Percentiles rank a stretch among this genome's conserved stretches.
Conservation (phyloP, 2,329 filamentous ascomycete genomes). For the Aspergillus cejpii region DNA sequence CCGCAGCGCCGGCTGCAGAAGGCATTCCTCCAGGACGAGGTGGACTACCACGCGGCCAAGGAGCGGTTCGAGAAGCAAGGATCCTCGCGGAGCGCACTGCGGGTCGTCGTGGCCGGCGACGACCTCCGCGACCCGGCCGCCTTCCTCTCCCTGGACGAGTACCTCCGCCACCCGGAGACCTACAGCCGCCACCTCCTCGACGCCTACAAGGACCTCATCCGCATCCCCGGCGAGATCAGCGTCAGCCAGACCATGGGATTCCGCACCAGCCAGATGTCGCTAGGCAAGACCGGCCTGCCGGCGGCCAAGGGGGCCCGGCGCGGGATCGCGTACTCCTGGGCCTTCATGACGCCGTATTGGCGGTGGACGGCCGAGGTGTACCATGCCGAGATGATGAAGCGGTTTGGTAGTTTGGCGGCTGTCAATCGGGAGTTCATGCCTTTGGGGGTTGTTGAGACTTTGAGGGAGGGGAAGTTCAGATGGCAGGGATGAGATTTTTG, state of each 20-base stretch:
- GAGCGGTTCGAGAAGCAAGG: conserved; percentile 28
- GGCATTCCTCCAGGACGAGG: conserved; percentile 43
- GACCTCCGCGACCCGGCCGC: conserved; percentile 12
- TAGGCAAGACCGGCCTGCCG: conserved; percentile 7
- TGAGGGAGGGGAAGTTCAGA: conserved; percentile 37
- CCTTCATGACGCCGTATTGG: conserved; percentile 40
- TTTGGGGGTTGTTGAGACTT: conserved; percentile 39
- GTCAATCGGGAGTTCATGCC: conserved; percentile 40
- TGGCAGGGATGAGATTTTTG: conserved; percentile 34
- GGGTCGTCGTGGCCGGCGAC: not conserved
- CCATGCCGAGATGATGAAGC: conserved; percentile 35
- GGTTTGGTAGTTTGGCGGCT: conserved; percentile 37
- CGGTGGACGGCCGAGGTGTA: conserved; percentile 40
- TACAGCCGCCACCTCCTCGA: conserved; percentile 24
- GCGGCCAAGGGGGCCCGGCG: conserved; percentile 4
- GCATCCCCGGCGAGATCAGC: conserved; percentile 28
- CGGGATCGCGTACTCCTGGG: conserved; percentile 22
- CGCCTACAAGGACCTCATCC: conserved; percentile 31
- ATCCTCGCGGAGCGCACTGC: not conserved
- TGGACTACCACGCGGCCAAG: conserved; percentile 46
- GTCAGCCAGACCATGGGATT: conserved; percentile 27
- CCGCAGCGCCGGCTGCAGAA: conserved; percentile 30
- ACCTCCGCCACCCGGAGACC: conserved; percentile 30
- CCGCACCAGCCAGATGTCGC: conserved; percentile 17
- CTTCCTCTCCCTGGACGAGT: conserved; percentile 40